Evolutionary conservation across 2,329 filamentous ascomycete species (phyloP), one percentile per base, ranked within the genome.

Genomic region (Gyromitra esculenta): DNA sequence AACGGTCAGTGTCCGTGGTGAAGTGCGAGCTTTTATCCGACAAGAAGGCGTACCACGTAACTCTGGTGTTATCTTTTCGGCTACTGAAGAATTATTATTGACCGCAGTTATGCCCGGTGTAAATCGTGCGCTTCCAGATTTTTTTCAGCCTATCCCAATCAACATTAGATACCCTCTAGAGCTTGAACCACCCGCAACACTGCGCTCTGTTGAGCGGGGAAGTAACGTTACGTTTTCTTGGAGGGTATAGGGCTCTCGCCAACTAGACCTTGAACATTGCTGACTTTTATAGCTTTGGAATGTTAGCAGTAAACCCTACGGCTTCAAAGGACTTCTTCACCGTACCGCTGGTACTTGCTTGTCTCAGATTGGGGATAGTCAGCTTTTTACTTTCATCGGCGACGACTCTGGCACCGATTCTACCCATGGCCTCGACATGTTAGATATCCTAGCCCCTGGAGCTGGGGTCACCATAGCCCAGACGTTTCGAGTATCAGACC

Each of bases 301-400:
- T 35, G 31, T 76, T 25, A 78, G 76, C 37, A 78, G 62, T 7
- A 78, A 76, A 25, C 59, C 76, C 9, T 78, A 78, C 21, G 76
- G 76, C 11, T 39, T 65, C 1, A 37, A 63, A 11, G 56, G 76
- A 8, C 39, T 52, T 21, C 76, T 77, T 3, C 62, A 59, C 9
- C 76, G 76, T 18, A 41, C 54, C 0, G 67, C 56, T 2, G 75
- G 70, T 9, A 77, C 75, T 1, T 77, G 75, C 54, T 43, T 77
- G 8, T 74, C 75, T 2, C 64, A 77, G 35, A 64, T 43, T 43
- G 75, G 70, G 5, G 18, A 43, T 13, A 45, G 15, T 11, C 70
- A 68, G 2, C 13, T 74, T 25, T 76, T 76, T 57, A 50, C 15
- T 13, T 76, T 76, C 25, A 11, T 45, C 1, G 31, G 39, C 7